Percentiles rank a stretch among this genome's conserved stretches.
These are phyloP conservation scores for Cordyceps cateniannulata DNA, from an alignment of 2,329 filamentous ascomycete species.

Conservation along the genomic window DNA sequence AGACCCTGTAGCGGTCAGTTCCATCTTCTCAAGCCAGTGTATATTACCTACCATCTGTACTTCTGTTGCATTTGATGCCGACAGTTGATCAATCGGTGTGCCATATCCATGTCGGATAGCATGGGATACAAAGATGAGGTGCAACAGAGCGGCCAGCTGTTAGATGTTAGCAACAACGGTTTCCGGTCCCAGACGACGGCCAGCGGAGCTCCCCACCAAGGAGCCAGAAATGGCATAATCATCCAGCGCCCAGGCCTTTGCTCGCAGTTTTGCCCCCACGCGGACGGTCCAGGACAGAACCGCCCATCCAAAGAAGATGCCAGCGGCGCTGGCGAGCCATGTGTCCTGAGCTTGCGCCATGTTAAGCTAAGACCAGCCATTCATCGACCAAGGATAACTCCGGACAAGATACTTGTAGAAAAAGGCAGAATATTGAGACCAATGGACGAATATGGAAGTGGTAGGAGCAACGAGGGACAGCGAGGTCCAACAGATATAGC, in stretches of 20 bases:
- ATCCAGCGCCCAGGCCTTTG: conserved; percentile 13
- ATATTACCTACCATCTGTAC: not conserved
- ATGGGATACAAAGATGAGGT: not conserved
- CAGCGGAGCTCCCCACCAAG: conserved; percentile 1
- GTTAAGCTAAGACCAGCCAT: too few species aligned
- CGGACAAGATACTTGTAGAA: too few species aligned
- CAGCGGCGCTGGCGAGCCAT: conserved; percentile 14
- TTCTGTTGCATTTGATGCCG: not conserved
- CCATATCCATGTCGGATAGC: not conserved
- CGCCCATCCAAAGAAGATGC: conserved; percentile 15
- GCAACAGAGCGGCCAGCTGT: not conserved
- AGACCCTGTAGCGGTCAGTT: not conserved
- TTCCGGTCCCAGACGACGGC: not conserved
- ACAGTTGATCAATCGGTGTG: not conserved
- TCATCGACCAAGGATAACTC: too few species aligned
- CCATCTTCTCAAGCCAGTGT: not conserved
- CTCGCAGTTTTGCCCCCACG: conserved; percentile 13
- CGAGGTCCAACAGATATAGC: too few species aligned
- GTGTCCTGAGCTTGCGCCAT: conserved; percentile 9
- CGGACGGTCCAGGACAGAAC: conserved; percentile 12
- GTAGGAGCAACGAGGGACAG: too few species aligned
- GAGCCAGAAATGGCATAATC: conserved; percentile 12
- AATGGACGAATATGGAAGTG: too few species aligned
- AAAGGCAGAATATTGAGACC: too few species aligned
- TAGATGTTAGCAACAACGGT: not conserved